Base-by-base conservation (phyloP, 768 basidiomycete genomes). In the Lentinula sp. region DNA sequence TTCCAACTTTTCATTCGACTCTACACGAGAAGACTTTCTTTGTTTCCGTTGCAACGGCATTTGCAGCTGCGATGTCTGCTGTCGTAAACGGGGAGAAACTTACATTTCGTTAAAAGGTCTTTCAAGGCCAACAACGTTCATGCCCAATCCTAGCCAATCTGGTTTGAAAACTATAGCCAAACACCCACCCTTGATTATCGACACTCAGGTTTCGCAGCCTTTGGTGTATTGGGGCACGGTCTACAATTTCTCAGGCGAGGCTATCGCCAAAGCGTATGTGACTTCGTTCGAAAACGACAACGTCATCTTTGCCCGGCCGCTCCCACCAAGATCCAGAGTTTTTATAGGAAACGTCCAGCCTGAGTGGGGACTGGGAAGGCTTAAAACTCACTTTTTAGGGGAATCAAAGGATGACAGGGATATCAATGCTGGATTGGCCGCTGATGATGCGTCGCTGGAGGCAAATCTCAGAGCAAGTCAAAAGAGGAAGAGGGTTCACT, bases 1-100 rank as follows among this genome's bases (percentile, higher is more conserved):
- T 60, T 68, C 66, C 5, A 65, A 68, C 3, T 34, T 65, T 32
- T 54, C 57, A 6, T 72, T 70, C 54, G 61, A 69, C 40, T 55
- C 64, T 21, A 46, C 62, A 0, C 34, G 58, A 8, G 18, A 61
- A 31, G 57, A 65, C 16, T 79, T 77, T 56, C 59, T 65, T 23
- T 86, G 84, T 64, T 84, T 84, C 0, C 64, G 28, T 13, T 85
- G 83, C 65, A 65, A 67, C 3, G 65, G 70, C 10, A 76, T 63
- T 10, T 86, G 84, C 68, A 82, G 78, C 49, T 85, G 84, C 66
- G 78, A 80, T 10, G 0, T 5, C 0, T 84, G 83, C 64, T 72
- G 77, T 13, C 63, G 68, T 31, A 74, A 63, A 61, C 75, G 84
- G 5, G 82, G 83, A 5, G 84, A 82, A 55, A 63, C 67, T 10